Evolutionary conservation across 2,329 filamentous ascomycete genomes (phyloP).

Genomic region (Aspergillus puulaauensis): DNA sequence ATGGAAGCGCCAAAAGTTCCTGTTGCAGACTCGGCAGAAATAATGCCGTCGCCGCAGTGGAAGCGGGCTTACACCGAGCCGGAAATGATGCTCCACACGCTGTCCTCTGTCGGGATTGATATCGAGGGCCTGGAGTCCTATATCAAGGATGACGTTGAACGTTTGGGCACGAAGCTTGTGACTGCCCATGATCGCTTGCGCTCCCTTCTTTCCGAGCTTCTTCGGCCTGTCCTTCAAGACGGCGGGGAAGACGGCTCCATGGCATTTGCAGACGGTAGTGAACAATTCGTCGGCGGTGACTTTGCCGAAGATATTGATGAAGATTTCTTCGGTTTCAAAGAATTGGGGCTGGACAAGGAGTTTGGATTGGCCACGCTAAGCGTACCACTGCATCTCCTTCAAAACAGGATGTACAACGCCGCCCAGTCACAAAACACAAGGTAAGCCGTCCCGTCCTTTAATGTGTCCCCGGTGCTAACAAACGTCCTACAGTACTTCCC

Average conservation of each 20-base stretch:
- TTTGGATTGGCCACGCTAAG: constrained; percentile 84
- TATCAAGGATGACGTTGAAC: constrained; percentile 89
- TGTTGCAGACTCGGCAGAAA: constrained; percentile 46
- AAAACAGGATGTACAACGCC: constrained; percentile 82
- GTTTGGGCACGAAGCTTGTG: constrained; percentile 73
- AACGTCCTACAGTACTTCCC: constrained; percentile 27
- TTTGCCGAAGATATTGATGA: constrained; percentile 97
- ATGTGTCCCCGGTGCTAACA: constrained; percentile 13
- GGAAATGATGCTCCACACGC: constrained; percentile 81
- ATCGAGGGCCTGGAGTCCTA: constrained; percentile 80
- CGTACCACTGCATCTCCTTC: constrained; percentile 89
- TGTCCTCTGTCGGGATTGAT: constrained; percentile 81
- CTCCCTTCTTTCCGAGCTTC: constrained; percentile 83
- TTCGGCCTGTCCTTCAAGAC: constrained; percentile 84
- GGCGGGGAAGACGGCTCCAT: constrained; percentile 79
- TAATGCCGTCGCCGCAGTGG: constrained; percentile 43
- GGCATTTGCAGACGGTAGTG: constrained; percentile 93
- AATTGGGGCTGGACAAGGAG: constrained; percentile 87
- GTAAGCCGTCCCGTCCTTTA: constrained; percentile 37
- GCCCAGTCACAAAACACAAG: constrained; percentile 73
- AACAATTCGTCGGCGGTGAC: constrained; percentile 94
- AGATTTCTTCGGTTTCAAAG: constrained; percentile 98
- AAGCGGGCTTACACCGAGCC: constrained; percentile 75
- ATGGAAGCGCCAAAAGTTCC: constrained; percentile 77
- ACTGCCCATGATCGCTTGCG: constrained; percentile 95